A percentile compares a stretch with the other conserved stretches of the same genome.
Evolutionary conservation across 2,329 filamentous ascomycete species (phyloP).

Genomic region (Phialemonium atrogriseum): DNA sequence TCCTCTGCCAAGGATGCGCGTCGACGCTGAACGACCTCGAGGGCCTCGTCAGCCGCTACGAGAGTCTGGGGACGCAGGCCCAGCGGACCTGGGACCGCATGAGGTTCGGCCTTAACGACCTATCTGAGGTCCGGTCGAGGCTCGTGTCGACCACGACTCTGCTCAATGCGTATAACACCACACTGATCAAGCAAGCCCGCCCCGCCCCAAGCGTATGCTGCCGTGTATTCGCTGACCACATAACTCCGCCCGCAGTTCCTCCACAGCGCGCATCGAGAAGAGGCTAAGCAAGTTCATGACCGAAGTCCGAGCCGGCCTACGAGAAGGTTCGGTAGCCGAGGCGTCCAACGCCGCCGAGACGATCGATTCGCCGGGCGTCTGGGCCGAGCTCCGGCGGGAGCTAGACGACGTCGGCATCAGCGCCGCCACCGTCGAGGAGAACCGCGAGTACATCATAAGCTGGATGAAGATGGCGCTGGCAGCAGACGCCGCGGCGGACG

Average conservation of each 20-base stretch:
- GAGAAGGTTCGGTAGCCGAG: conserved; percentile 17
- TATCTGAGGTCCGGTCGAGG: conserved; percentile 16
- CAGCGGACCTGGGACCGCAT: conserved; percentile 19
- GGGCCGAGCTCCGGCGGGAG: conserved; percentile 15
- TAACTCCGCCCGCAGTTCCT: conserved; percentile 13
- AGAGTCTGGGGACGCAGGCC: conserved; percentile 16
- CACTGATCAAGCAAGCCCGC: conserved; percentile 13
- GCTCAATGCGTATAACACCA: conserved; percentile 16
- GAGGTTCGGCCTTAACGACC: conserved; percentile 16
- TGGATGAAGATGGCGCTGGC: conserved; percentile 16
- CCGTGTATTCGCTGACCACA: conserved; percentile 4
- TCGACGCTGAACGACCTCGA: conserved; percentile 16
- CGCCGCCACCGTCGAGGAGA: conserved; percentile 13
- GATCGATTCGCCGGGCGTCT: conserved; percentile 16
- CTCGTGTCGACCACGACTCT: conserved; percentile 16
- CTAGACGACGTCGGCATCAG: conserved; percentile 19
- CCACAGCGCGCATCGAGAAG: conserved; percentile 15
- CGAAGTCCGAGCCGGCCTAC: conserved; percentile 16
- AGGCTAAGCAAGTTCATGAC: conserved; percentile 15
- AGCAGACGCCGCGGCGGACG: conserved; percentile 8
- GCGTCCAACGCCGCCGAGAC: conserved; percentile 11
- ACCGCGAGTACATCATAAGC: conserved; percentile 16
- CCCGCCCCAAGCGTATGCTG: neutral
- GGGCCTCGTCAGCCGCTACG: conserved; percentile 14
- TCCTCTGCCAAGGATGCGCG: too few species aligned